Evolutionary conservation across 176 grass and related monocot species (phyloP).

Genomic region (Aegilops bicornis): DNA sequence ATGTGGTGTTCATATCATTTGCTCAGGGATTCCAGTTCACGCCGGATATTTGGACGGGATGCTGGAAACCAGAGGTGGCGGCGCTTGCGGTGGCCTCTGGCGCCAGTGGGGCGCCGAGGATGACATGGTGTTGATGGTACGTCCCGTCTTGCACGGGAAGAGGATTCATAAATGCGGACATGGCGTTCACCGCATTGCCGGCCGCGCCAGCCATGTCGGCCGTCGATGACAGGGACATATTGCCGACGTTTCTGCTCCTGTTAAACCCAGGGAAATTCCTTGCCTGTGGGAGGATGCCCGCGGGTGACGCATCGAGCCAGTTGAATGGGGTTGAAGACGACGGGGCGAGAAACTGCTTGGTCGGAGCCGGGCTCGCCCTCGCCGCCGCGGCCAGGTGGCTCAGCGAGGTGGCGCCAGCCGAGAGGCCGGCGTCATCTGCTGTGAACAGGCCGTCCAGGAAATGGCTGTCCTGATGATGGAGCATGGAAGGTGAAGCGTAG

Average conservation of each 20-base stretch:
- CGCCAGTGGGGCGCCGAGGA: constrained; percentile 5
- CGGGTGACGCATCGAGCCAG: constrained; percentile 45
- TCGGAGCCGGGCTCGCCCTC: not conserved
- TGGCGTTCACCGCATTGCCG: constrained; percentile 20
- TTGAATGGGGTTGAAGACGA: constrained; percentile 33
- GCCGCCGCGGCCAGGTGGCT: constrained; percentile 28
- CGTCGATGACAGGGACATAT: constrained; percentile 22
- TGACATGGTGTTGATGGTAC: constrained; percentile 36
- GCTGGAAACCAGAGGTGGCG: constrained; percentile 44
- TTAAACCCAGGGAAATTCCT: constrained; percentile 40
- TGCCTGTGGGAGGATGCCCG: constrained; percentile 25
- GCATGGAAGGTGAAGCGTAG: constrained; percentile 34
- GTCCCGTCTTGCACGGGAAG: constrained; percentile 21
- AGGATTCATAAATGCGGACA: constrained; percentile 40
- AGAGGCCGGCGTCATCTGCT: constrained; percentile 24
- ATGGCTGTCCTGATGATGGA: constrained; percentile 55
- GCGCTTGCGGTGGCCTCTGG: constrained; percentile 32
- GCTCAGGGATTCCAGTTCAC: constrained; percentile 74
- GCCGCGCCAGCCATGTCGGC: not conserved
- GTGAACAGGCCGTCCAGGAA: constrained; percentile 72
- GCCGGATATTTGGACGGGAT: constrained; percentile 62
- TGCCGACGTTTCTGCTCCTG: constrained; percentile 11
- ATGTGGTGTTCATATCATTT: constrained; percentile 10
- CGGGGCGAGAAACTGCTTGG: constrained; percentile 36
- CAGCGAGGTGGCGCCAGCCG: constrained; percentile 26